Evolutionary conservation across 139 green algal genomes (phyloP), one percentile per base, ranked within the genome.

Genomic region (Ettlia oleoabundans): DNA sequence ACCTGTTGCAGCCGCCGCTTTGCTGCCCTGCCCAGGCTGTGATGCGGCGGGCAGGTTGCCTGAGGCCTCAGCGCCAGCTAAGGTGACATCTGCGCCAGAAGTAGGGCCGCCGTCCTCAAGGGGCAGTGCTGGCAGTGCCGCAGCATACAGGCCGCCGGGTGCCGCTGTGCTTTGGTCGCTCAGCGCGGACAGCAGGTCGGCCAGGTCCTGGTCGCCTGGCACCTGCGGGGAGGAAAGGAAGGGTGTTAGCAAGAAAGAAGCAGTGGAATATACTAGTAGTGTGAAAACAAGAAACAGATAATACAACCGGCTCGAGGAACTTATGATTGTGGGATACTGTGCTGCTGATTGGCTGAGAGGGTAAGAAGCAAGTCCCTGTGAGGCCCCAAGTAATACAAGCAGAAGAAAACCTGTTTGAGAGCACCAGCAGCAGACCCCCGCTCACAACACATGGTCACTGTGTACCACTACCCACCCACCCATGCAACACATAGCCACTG

Each of bases 121-220:
- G 47, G 55, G 55, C 55, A 9, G 18, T n/a, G 55, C 18, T 38
- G 79, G 62, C 72, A 90, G 37, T 19, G 86, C 78, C n/a, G 65
- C 82, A 4, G 86, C 84, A 66, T 98, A 98, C 32, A 93, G 32
- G 2, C 93, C 93, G 1, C 87, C 93, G 18, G 83, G 26, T 0
- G 72, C 82, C 21, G 92, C 63, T 1, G 70, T 84, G 18, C 88
- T 81, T 80, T 80, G 93, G 42, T 76, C 85, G 1, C 63, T 42
- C 35, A 98, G 86, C 22, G 91, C 90, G 10, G 90, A 88, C 53
- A 98, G 84, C 67, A 98, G 85, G 85, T 97, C 94, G 47, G 91
- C 92, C 2, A 98, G 62, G 65, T 94, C 93, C 19, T 90, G 78
- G 42, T 94, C 84, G 4, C 80, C 64, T 1, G 66, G 32, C 40